These are phyloP conservation scores for Hyaloscypha hepaticicola DNA, from an alignment of 495 filamentous ascomycete species.

Conservation along the genomic window DNA sequence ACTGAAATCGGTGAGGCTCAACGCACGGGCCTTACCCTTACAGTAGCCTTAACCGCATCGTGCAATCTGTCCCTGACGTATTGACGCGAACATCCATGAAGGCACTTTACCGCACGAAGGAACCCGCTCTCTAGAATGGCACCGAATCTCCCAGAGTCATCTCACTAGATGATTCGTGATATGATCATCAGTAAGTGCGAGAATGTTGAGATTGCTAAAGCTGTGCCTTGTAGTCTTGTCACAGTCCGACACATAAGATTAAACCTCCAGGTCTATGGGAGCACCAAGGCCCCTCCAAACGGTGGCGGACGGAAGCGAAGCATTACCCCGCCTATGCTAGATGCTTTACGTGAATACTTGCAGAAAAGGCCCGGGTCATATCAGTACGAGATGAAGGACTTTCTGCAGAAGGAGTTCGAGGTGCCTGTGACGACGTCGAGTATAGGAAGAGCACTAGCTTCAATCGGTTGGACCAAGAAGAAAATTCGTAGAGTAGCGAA, in stretches of 20 bases:
- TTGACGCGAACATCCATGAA: background rate
- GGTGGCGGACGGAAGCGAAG: slow-evolving; percentile 25
- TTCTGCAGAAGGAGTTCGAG: slow-evolving; percentile 33
- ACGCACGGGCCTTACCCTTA: background rate
- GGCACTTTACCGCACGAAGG: background rate
- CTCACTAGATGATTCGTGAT: slow-evolving; percentile 23
- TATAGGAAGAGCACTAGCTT: slow-evolving; percentile 33
- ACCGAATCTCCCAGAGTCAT: slow-evolving; percentile 4
- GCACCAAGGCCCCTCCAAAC: slow-evolving; percentile 33
- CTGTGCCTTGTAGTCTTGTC: slow-evolving; percentile 29
- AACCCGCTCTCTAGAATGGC: slow-evolving; percentile 2
- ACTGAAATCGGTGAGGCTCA: no score
- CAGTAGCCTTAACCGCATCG: background rate
- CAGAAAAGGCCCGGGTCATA: slow-evolving; percentile 14
- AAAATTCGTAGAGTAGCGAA: slow-evolving; percentile 30
- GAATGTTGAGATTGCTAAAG: slow-evolving; percentile 31
- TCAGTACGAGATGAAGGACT: slow-evolving; percentile 28
- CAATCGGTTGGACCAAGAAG: slow-evolving; percentile 35
- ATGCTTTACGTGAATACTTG: slow-evolving; percentile 20
- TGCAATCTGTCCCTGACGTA: background rate
- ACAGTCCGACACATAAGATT: slow-evolving; percentile 31
- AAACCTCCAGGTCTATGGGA: slow-evolving; percentile 36
- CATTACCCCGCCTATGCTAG: slow-evolving; percentile 32
- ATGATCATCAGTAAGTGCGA: slow-evolving; percentile 33
- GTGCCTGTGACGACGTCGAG: slow-evolving; percentile 25